Evolutionary conservation across 441 rosid species (phyloP), one percentile per base, ranked within the genome.

Genomic region (Bruguiera hainesii): DNA sequence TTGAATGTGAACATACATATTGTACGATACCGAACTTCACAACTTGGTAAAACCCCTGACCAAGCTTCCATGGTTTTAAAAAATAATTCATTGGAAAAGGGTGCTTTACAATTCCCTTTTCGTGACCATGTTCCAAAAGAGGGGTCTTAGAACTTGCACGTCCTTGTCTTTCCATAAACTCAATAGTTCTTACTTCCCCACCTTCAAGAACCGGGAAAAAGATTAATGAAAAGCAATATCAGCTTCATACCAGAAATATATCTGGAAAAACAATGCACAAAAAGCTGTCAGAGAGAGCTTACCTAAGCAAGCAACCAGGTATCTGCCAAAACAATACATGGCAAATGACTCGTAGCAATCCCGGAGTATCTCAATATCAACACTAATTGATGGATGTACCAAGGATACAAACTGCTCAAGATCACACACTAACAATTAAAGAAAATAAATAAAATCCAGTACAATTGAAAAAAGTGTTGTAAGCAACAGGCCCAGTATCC

Each of bases 281-380:
- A 60, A 70, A 76, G 29, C 52, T 73, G 42, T 63, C 0, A 65
- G 62, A 70, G 76, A 70, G 30, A 60, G 73, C 84, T 60, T 89
- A 96, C 99, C 99, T 75, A 96, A 67, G 93, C 99, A 94, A n/a
- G 98, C 99, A 71, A 90, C 85, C 67, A 96, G 97, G 80, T 96
- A 93, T 85, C 99, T 87, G 80, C 98, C 99, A 75, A 96, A 96
- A 88, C 99, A 96, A 87, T 96, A 96, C 98, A 96, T 93, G 75
- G 99, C 99, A 75, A 94, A 94, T 67, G 98, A 88, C 74, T 94
- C 99, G 69, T 96, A 96, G 86, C 99, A 85, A 81, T 96, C 99
- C 73, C 99, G 88, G 42, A 96, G 87, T 78, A 91, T 93, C 76
- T 81, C 97, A 72, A 88, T 80, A 71, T 96, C 91, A 79, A 96